Evolutionary conservation across 148 eudicot genomes (phyloP).

Genomic region (Heliosperma pusillum): DNA sequence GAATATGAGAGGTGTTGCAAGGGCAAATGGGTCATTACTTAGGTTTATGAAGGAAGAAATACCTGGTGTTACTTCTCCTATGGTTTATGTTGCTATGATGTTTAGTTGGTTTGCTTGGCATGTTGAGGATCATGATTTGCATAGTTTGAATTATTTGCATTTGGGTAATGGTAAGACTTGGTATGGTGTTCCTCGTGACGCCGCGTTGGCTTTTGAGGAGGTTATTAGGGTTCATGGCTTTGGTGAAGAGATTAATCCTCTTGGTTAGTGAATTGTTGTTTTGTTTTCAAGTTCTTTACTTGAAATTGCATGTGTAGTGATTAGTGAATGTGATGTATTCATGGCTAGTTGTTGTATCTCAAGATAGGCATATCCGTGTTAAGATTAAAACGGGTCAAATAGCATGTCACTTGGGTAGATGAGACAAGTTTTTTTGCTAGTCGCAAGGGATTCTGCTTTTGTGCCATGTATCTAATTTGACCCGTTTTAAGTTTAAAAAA

Average conservation of each 20-base stretch:
- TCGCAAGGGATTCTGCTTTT: no score
- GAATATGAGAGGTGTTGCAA: constrained; percentile 94
- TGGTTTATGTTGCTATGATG: constrained; percentile 95
- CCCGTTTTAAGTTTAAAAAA: no score
- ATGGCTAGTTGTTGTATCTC: neutral
- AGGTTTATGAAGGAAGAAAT: constrained; percentile 98
- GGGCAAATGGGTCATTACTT: constrained; percentile 78
- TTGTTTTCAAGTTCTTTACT: neutral
- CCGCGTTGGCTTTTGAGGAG: constrained; percentile 85
- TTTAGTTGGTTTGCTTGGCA: constrained; percentile 99
- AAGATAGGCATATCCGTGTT: no score
- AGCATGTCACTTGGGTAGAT: no score
- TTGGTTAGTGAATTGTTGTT: constrained; percentile 50
- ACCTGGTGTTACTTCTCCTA: constrained; percentile 97
- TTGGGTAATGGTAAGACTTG: constrained; percentile 87
- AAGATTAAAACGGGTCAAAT: no score
- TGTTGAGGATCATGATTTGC: constrained; percentile 96
- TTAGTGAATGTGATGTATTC: neutral
- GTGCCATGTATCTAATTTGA: no score
- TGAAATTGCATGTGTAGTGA: neutral
- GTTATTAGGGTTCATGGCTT: constrained; percentile 84
- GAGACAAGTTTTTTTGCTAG: no score
- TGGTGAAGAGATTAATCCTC: constrained; percentile 95
- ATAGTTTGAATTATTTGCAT: constrained; percentile 97
- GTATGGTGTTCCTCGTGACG: constrained; percentile 95